These are phyloP conservation scores for Pezicula neosporulosa DNA, from an alignment of 2,329 filamentous ascomycete genomes.

Conservation along the genomic window DNA sequence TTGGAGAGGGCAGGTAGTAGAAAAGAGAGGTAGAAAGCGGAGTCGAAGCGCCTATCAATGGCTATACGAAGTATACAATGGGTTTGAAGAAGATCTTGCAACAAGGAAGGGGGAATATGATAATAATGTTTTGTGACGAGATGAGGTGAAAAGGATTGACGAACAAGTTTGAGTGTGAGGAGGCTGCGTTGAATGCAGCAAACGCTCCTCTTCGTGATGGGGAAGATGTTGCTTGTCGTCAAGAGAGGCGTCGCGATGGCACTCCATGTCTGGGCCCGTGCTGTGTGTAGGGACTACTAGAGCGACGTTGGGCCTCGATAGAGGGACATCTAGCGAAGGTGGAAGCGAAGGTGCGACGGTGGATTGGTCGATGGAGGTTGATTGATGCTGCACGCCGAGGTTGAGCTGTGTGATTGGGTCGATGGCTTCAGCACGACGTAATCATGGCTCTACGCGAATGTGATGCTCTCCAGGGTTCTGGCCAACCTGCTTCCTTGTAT, in stretches of 20 bases:
- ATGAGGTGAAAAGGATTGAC: slow-evolving; percentile 17
- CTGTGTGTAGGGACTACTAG: background rate
- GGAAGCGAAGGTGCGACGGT: no score
- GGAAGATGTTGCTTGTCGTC: slow-evolving; percentile 1
- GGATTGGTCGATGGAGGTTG: no score
- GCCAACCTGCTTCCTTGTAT: no score
- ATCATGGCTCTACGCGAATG: no score
- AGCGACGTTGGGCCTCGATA: no score
- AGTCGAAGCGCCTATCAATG: slow-evolving; percentile 16
- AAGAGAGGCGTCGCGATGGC: no score
- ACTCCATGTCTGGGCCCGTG: no score
- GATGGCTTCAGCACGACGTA: no score
- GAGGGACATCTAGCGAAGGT: no score
- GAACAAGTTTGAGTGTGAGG: slow-evolving; percentile 27
- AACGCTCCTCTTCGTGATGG: slow-evolving; percentile 13
- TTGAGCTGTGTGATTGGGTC: no score
- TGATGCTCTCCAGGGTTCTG: no score
- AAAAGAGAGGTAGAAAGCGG: slow-evolving; percentile 18
- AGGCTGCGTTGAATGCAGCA: slow-evolving; percentile 6
- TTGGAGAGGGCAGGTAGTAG: slow-evolving; percentile 10
- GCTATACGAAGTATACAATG: slow-evolving; percentile 12
- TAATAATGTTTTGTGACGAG: slow-evolving; percentile 5
- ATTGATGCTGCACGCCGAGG: no score
- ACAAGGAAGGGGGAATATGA: slow-evolving; percentile 11
- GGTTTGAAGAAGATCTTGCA: background rate